Conservation (phyloP, 148 eudicot species). For the Polygonum aviculare region DNA sequence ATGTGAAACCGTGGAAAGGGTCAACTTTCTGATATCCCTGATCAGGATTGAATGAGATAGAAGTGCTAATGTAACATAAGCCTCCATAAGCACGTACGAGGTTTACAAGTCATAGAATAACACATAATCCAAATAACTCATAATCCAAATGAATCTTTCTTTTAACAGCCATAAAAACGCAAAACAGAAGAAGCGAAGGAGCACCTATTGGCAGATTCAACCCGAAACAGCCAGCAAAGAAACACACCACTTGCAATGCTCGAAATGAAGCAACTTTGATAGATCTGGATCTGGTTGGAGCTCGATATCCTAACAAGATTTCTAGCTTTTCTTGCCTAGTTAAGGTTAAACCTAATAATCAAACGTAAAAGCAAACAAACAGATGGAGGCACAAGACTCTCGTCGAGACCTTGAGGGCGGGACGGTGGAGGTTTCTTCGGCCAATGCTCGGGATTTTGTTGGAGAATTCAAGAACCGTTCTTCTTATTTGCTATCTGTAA, state of each 20-base stretch:
- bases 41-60: not conserved
- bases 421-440: conserved; percentile 17
- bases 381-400: conserved; percentile 45
- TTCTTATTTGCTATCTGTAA: conserved; percentile 69
- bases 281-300: not conserved
- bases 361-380: not conserved
- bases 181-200: not conserved
- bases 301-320: not conserved
- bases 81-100: not conserved
- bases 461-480: conserved; percentile 92
- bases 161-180: not conserved
- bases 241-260: not conserved
- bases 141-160: not conserved
- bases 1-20: not conserved
- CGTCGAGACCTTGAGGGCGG: conserved; percentile 56
- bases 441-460: conserved; percentile 64
- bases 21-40: not conserved
- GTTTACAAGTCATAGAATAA: not conserved
- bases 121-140: not conserved
- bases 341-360: not conserved
- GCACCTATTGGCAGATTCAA: not conserved
- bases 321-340: not conserved
- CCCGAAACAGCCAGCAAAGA: not conserved
- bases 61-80: not conserved
- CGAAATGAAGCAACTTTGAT: not conserved